Base-by-base conservation (phyloP, 257 asterid genomes). In the Ballota nigra region DNA sequence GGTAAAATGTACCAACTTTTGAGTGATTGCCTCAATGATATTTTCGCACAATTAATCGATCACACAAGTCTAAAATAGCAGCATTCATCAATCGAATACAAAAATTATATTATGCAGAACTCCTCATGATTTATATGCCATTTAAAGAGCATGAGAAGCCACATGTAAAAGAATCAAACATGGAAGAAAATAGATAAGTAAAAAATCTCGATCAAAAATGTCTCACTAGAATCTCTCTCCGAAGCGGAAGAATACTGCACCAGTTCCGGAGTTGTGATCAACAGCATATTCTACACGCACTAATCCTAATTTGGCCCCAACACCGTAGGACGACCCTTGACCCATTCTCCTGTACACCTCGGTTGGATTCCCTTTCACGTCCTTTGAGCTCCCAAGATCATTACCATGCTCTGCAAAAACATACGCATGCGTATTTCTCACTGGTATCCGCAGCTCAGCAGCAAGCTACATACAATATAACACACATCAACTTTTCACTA, bases 331-430 rank as follows among this genome's bases (percentile, higher is more conserved):
- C 22, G 99, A 92, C 36, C 99, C 99, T 4, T 84, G 89, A 6
- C 98, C 98, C 91, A 86, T 77, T 76, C 97, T 84, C 82, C 97
- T 79, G 75, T 95, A 92, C 66, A 87, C 97, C 86, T 87, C 95
- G 0, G 98, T 92, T 1, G 98, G 99, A 83, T 95, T 92, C 73
- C 99, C 99, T 83, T 95, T 95, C 19, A 95, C 94, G 23, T 88
- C 96, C 79, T 86, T 90, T 26, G 99, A 95, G 56, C 90, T 87
- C 59, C 98, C 98, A 13, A 92, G 96, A 75, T 95, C 99, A 45
- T 90, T 92, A 11, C 99, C 98, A 43, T 95, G 98, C 73, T 95
- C 99, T 23, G 89, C 97, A 80, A 95, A 95, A 61, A 85, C 96
- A 76, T 95, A 95, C 1, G 86, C 94, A 11, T 85, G 97, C 0